Conservation (phyloP, 306 rosid species). For the Alnus rubra region DNA sequence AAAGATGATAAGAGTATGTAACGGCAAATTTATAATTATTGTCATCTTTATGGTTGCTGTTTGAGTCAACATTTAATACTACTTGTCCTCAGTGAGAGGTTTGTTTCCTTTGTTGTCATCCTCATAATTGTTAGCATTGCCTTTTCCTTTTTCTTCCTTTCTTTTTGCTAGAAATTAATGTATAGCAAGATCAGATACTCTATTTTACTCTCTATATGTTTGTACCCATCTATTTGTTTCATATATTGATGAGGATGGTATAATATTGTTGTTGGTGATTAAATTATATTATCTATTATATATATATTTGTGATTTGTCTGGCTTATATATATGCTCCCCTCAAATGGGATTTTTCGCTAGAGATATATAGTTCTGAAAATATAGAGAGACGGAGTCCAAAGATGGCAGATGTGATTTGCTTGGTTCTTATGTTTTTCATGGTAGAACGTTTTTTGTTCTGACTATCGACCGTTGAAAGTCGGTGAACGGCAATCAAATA, state of each 20-base stretch:
- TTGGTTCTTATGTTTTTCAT: too few relatives aligned
- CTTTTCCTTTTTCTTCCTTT: constrained; percentile 6
- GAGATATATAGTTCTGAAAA: too few relatives aligned
- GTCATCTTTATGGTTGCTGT: constrained; percentile 50
- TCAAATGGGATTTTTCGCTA: too few relatives aligned
- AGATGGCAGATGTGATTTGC: too few relatives aligned
- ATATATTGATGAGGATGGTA: constrained; percentile 37
- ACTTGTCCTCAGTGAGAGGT: constrained; percentile 48
- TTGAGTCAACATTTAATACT: constrained; percentile 49
- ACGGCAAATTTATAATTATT: constrained; percentile 28
- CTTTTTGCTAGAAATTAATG: constrained; percentile 52
- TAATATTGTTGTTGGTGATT: neutral
- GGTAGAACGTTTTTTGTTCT: too few relatives aligned
- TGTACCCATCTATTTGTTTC: constrained; percentile 52
- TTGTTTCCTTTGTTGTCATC: constrained; percentile 47
- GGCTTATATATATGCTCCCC: neutral
- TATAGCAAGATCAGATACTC: constrained; percentile 62
- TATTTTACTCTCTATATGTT: constrained; percentile 44
- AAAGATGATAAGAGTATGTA: constrained; percentile 30
- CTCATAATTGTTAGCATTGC: constrained; percentile 40
- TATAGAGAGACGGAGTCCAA: too few relatives aligned
- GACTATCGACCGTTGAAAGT: too few relatives aligned
- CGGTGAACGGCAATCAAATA: too few relatives aligned
- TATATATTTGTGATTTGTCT: neutral
- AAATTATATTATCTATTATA: too few relatives aligned